Percentiles rank a stretch among this genome's conserved stretches.
Evolutionary conservation across 768 basidiomycete species (phyloP).

Genomic region (Pulveroboletus sp.): DNA sequence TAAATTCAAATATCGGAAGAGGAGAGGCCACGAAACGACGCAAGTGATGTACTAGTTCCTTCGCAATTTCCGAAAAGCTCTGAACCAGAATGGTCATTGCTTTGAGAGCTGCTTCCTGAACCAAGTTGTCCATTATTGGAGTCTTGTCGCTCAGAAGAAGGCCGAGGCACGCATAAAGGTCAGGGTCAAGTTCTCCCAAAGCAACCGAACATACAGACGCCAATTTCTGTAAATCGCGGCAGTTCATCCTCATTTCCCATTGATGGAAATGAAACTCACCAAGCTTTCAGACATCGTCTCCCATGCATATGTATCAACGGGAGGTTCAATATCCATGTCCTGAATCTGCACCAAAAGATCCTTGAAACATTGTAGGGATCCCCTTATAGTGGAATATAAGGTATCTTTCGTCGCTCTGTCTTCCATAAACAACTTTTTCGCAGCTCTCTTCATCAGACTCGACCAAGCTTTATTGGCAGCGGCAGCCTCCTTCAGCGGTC

Average conservation of each 20-base stretch:
- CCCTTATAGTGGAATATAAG: constrained; percentile 47
- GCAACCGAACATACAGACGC: constrained; percentile 78
- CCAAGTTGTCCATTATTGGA: constrained; percentile 74
- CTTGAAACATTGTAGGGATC: constrained; percentile 71
- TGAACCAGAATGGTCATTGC: constrained; percentile 79
- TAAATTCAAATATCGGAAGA: constrained; percentile 81
- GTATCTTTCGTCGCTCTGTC: constrained; percentile 33
- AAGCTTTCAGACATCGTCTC: constrained; percentile 89
- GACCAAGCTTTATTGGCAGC: constrained; percentile 83
- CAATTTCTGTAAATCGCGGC: constrained; percentile 56
- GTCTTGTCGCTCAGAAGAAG: constrained; percentile 76
- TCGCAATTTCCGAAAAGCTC: constrained; percentile 80
- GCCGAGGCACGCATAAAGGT: constrained; percentile 64
- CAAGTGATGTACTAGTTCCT: constrained; percentile 69
- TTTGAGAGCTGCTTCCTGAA: constrained; percentile 88
- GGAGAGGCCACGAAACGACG: constrained; percentile 87
- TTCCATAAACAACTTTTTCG: constrained; percentile 35
- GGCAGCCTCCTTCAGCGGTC: constrained; percentile 58
- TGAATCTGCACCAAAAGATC: constrained; percentile 76
- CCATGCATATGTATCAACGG: constrained; percentile 84
- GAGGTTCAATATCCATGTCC: constrained; percentile 76
- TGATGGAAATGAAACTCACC: constrained; percentile 39
- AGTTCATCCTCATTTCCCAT: background rate
- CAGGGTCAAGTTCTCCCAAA: constrained; percentile 58
- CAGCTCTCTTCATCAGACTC: constrained; percentile 54